Evolutionary conservation across 179 eudicot species (phyloP).

Genomic region (Camellia oleifera): DNA sequence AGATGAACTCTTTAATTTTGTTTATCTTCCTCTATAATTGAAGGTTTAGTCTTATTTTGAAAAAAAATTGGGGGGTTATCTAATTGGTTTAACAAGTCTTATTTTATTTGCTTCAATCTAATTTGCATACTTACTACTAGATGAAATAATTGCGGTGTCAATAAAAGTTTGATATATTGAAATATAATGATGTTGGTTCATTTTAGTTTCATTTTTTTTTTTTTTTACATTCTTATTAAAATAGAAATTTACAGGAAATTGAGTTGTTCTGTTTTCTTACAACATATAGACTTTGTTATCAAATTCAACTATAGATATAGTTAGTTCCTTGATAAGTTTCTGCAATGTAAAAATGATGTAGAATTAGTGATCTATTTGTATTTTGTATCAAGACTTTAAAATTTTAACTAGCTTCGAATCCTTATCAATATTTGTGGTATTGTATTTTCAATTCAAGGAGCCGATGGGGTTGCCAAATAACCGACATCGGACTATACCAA

Average conservation of each 20-base stretch:
- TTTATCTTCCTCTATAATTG: background rate
- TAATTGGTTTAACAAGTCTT: background rate
- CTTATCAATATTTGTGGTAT: background rate
- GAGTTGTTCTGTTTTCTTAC: background rate
- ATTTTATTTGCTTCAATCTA: background rate
- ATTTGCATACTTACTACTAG: background rate
- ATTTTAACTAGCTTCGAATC: background rate
- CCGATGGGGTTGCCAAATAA: conserved; percentile 95
- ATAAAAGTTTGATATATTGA: background rate
- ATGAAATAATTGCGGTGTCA: background rate
- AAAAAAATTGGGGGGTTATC: background rate
- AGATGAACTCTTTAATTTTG: background rate
- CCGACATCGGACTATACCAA: conserved; percentile 68
- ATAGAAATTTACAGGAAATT: background rate
- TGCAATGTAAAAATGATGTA: too few relatives aligned
- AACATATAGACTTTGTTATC: background rate
- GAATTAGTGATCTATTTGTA: too few relatives aligned
- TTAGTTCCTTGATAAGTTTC: too few relatives aligned
- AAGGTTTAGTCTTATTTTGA: background rate
- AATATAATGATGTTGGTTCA: background rate
- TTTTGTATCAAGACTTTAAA: too few relatives aligned
- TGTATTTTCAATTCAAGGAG: conserved; percentile 72
- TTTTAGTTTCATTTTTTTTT: background rate
- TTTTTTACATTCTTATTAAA: background rate
- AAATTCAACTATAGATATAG: background rate